phyloP scores from a whole-genome alignment of 2,329 filamentous ascomycete species.

The Fusarium xylarioides region DNA sequence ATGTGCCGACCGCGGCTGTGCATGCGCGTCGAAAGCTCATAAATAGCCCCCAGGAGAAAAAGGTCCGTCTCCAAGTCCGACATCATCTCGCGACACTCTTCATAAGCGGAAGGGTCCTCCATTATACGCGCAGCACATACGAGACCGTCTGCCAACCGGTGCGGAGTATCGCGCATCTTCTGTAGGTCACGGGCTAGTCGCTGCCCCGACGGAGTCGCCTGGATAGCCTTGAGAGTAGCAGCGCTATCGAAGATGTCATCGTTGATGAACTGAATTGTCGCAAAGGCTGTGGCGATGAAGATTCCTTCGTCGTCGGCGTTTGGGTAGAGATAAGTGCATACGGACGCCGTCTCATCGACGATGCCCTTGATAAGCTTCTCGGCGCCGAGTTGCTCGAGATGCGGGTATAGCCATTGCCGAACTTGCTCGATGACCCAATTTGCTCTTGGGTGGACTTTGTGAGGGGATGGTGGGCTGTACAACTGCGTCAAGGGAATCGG shows the following conservation, averaged over 20 bases:
- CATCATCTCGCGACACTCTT: fast-evolving
- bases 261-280: neutral
- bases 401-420: neutral
- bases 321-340: neutral
- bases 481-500: fast-evolving
- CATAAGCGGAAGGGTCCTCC: fast-evolving
- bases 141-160: fast-evolving
- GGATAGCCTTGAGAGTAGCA: neutral
- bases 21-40: neutral
- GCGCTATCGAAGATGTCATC: neutral
- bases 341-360: neutral
- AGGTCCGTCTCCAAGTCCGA: neutral
- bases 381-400: neutral
- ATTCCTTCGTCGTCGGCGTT: neutral
- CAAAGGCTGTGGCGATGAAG: neutral
- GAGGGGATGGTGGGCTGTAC: neutral
- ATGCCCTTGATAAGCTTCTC: neutral
- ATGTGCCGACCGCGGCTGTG: neutral
- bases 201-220: neutral
- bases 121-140: neutral
- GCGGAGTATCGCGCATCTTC: neutral
- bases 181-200: fast-evolving
- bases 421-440: neutral
- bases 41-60: fast-evolving
- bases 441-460: neutral